A percentile compares a stretch with the other conserved stretches of the same genome.
phyloP scores from a whole-genome alignment of 1,139 yeast genomes.

The Pichia sp. region DNA sequence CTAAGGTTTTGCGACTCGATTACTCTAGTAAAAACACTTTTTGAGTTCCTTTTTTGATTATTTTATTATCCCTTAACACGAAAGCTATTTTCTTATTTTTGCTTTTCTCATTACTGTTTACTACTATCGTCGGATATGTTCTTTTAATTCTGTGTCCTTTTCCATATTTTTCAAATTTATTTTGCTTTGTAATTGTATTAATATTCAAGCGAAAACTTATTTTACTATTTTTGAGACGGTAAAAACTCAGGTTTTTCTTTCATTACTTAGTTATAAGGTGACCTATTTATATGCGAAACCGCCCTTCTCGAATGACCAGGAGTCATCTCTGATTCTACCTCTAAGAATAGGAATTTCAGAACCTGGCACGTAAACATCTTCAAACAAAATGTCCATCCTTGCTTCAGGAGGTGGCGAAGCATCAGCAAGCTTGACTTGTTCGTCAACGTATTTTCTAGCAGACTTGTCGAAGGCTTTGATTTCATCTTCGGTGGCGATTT shows the following conservation, averaged over 20 bases:
- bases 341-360: constrained; percentile 87
- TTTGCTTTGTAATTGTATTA: background rate
- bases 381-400: constrained; percentile 87
- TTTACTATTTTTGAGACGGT: background rate
- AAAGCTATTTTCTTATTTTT: background rate
- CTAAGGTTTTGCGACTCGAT: constrained; percentile 17
- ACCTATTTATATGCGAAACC: constrained; percentile 49
- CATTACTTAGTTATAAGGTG: background rate
- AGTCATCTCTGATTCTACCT: constrained; percentile 94
- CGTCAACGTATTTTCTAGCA: constrained; percentile 92
- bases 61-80: background rate
- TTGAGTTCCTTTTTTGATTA: background rate
- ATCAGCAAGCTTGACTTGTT: constrained; percentile 91
- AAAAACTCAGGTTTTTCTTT: background rate
- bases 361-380: constrained; percentile 95
- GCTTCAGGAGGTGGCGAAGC: constrained; percentile 95
- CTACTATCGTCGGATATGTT: background rate
- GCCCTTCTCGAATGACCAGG: constrained; percentile 78
- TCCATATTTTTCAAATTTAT: background rate
- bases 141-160: background rate
- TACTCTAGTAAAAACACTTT: background rate
- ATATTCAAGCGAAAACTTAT: background rate
- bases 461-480: constrained; percentile 91
- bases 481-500: constrained; percentile 89
- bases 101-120: background rate